These are phyloP conservation scores for Hymenochaete sp. DNA, from an alignment of 1,284 basidiomycete genomes.

Conservation along the genomic window DNA sequence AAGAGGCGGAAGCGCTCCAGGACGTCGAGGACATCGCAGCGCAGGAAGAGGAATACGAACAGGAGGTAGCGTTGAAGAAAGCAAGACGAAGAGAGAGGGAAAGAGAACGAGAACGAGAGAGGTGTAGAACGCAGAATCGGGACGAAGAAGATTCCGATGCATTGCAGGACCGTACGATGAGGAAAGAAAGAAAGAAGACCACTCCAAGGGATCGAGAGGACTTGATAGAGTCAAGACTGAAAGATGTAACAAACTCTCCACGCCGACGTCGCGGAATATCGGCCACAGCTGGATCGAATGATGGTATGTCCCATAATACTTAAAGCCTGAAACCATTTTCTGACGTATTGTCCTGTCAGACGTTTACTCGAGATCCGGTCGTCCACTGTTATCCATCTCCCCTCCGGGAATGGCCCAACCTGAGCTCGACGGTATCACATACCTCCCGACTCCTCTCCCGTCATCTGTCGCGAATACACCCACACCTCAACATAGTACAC, in stretches of 20 bases:
- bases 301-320: constrained; percentile 22
- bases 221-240: constrained; percentile 36
- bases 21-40: constrained; percentile 25
- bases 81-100: constrained; percentile 22
- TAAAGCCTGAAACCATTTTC: background rate
- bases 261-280: constrained; percentile 26
- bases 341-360: background rate
- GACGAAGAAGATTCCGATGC: constrained; percentile 27
- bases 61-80: constrained; percentile 29
- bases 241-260: constrained; percentile 58
- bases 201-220: constrained; percentile 29
- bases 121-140: constrained; percentile 30
- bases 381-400: constrained; percentile 5
- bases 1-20: constrained; percentile 33
- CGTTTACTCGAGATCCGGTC: background rate
- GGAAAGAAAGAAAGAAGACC: constrained; percentile 25
- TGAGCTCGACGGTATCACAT: constrained; percentile 24
- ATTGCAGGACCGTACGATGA: constrained; percentile 25
- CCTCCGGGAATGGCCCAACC: constrained; percentile 2
- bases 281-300: constrained; percentile 31
- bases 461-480: constrained; percentile 37
- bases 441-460: constrained; percentile 35
- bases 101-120: no score
- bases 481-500: constrained; percentile 26
- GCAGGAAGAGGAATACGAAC: constrained; percentile 27